phyloP scores from a whole-genome alignment of 2,329 filamentous ascomycete species.

The Epichloe festucae region DNA sequence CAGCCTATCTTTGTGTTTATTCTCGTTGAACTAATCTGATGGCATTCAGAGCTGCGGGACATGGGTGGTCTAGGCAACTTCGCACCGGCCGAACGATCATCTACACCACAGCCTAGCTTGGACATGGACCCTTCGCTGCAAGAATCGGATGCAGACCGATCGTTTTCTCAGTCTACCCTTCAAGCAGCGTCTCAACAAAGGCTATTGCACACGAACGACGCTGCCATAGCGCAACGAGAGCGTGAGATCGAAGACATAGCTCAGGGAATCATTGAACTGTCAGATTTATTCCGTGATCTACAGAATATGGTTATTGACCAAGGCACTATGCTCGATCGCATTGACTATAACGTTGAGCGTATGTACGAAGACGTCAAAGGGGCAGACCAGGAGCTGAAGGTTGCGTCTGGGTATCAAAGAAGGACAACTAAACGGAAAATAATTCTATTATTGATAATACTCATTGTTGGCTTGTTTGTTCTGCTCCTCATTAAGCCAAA shows the following conservation, averaged over 20 bases:
- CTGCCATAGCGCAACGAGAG: slow-evolving; percentile 79
- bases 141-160: slow-evolving; percentile 88
- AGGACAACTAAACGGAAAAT: slow-evolving; percentile 84
- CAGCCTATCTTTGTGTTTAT: slow-evolving; percentile 2
- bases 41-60: slow-evolving; percentile 54
- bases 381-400: slow-evolving; percentile 81
- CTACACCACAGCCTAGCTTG: slow-evolving; percentile 34
- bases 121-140: slow-evolving; percentile 79
- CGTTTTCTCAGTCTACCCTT: slow-evolving; percentile 79
- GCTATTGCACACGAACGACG: slow-evolving; percentile 62
- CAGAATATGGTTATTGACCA: slow-evolving; percentile 93
- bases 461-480: slow-evolving; percentile 81
- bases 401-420: slow-evolving; percentile 80
- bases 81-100: slow-evolving; percentile 36
- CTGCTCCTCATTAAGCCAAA: slow-evolving; percentile 71
- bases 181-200: slow-evolving; percentile 62
- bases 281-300: slow-evolving; percentile 91
- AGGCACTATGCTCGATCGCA: slow-evolving; percentile 81
- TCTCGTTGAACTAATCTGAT: neutral
- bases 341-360: slow-evolving; percentile 94
- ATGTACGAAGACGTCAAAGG: slow-evolving; percentile 91
- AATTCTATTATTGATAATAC: slow-evolving; percentile 72
- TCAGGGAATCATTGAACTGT: slow-evolving; percentile 92
- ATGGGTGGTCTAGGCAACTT: slow-evolving; percentile 47
- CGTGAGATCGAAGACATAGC: slow-evolving; percentile 96